Conservation (phyloP, 2,329 filamentous ascomycete genomes). For the Fusarium xylarioides region DNA sequence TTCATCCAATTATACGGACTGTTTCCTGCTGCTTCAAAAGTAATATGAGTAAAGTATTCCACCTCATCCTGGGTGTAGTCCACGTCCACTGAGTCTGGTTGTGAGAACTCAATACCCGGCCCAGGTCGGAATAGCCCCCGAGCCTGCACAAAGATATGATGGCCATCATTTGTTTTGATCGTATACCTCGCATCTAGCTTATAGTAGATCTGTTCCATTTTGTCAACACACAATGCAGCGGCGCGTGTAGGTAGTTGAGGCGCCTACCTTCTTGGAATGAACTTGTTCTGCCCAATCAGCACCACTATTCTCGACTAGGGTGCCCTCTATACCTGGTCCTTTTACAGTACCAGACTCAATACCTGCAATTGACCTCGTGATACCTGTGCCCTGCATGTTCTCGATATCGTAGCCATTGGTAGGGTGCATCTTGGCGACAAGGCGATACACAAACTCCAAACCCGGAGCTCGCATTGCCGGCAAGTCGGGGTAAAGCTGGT, state of each 20-base stretch:
- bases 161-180: background rate
- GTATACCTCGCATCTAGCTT: background rate
- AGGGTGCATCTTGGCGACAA: background rate
- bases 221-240: background rate
- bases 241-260: background rate
- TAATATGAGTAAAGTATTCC: slow-evolving; percentile 34
- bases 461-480: background rate
- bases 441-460: background rate
- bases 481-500: background rate
- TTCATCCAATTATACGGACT: slow-evolving; percentile 33
- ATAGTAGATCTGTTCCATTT: background rate
- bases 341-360: background rate
- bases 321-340: background rate
- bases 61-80: slow-evolving; percentile 18
- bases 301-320: background rate
- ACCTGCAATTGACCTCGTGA: background rate
- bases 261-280: background rate
- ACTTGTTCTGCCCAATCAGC: background rate
- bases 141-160: background rate
- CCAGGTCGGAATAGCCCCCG: background rate
- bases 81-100: background rate
- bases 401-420: background rate
- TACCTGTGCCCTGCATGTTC: background rate
- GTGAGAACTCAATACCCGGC: background rate
- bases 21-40: slow-evolving; percentile 20